Evolutionary conservation across 441 rosid species (phyloP).

Genomic region (Eugenia klotzschiana): DNA sequence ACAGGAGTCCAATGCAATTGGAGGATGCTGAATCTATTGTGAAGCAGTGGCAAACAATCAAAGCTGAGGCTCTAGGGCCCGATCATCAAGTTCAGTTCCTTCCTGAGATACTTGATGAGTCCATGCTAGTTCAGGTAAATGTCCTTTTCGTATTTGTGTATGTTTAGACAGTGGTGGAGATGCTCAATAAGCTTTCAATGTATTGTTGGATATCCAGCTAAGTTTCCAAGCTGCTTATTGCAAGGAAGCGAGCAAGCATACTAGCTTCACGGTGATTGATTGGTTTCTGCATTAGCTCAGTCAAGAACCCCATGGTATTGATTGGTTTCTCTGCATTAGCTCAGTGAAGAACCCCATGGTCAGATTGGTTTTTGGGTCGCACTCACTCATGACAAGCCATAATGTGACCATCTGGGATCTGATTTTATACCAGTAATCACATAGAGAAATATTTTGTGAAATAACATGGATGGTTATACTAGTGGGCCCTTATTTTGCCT

Average conservation of each 20-base stretch:
- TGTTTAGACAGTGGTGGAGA: not conserved
- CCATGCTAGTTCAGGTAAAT: slow-evolving; percentile 80
- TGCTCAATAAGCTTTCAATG: not conserved
- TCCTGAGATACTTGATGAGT: slow-evolving; percentile 63
- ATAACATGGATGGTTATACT: not conserved
- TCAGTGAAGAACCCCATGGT: not conserved
- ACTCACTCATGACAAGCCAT: not conserved
- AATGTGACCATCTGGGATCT: not conserved
- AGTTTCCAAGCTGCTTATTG: not conserved
- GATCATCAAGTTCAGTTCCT: slow-evolving; percentile 50
- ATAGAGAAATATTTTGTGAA: not conserved
- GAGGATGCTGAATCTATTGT: slow-evolving; percentile 88
- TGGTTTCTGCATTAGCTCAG: not conserved
- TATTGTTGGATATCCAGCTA: not conserved
- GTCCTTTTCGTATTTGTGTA: not conserved
- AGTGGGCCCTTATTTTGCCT: not conserved
- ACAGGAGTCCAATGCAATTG: slow-evolving; percentile 48
- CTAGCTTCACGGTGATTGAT: not conserved
- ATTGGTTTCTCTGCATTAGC: not conserved
- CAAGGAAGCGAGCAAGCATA: not conserved
- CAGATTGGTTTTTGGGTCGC: not conserved
- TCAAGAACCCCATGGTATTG: not conserved
- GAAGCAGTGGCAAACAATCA: slow-evolving; percentile 74
- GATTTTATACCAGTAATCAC: not conserved
- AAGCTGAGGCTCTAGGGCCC: slow-evolving; percentile 89